A percentile compares a stretch with the other conserved stretches of the same genome.
phyloP scores from a whole-genome alignment of 2,329 filamentous ascomycete genomes.

The Ceratocystis eucalypticola region DNA sequence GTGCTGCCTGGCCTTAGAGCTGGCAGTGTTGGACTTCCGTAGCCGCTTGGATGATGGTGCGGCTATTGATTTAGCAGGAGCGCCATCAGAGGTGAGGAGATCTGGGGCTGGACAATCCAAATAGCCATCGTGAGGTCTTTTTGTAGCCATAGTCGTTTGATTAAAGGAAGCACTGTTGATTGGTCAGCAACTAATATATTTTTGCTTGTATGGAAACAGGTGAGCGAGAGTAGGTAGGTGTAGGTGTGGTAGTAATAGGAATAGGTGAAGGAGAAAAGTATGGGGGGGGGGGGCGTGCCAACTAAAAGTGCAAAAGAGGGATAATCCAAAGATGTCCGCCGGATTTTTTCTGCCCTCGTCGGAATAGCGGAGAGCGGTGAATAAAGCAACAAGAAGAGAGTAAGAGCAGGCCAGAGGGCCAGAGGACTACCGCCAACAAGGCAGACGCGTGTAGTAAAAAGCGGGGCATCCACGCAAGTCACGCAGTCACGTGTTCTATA shows the following conservation, averaged over 20 bases:
- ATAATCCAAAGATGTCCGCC: too few species aligned
- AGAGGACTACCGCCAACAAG: not conserved
- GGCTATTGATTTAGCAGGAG: not conserved
- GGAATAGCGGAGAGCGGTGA: not conserved
- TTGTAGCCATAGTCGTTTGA: constrained; percentile 12
- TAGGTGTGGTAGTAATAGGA: too few species aligned
- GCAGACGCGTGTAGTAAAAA: not conserved
- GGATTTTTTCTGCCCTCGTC: not conserved
- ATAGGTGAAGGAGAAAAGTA: too few species aligned
- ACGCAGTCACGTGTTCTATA: not conserved
- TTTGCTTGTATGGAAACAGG: too few species aligned
- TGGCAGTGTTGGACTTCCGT: constrained; percentile 24
- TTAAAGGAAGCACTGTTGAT: not conserved
- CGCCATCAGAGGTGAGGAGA: not conserved
- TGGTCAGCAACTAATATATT: too few species aligned
- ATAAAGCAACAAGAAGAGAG: not conserved
- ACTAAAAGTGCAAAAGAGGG: too few species aligned
- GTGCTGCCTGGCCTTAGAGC: constrained; percentile 31
- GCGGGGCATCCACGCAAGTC: not conserved
- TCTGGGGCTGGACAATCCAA: constrained; percentile 1
- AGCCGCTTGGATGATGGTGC: constrained; percentile 7
- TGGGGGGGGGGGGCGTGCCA: too few species aligned
- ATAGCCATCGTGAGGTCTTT: constrained; percentile 9
- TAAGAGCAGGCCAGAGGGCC: not conserved
- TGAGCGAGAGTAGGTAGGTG: too few species aligned